Percentiles rank a stretch among this genome's conserved stretches.
Evolutionary conservation across 2,329 filamentous ascomycete genomes (phyloP).

Genomic region (Parastagonospora nodorum): DNA sequence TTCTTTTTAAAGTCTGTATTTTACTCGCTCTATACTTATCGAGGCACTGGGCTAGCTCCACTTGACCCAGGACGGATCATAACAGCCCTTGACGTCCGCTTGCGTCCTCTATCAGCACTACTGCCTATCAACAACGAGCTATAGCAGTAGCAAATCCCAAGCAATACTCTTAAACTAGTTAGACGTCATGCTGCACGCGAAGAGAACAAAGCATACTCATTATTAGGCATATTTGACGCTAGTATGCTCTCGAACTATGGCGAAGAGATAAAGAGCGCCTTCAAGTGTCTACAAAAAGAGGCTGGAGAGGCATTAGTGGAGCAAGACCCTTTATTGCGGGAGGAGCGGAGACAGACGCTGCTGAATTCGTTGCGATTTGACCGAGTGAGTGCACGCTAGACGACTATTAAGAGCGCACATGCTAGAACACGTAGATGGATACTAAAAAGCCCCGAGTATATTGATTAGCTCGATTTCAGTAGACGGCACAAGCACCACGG

Average conservation of each 20-base stretch:
- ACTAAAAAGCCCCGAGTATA: conserved; percentile 38
- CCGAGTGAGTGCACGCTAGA: conserved; percentile 47
- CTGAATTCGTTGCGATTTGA: conserved; percentile 47
- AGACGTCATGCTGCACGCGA: not conserved
- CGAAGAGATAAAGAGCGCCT: not conserved
- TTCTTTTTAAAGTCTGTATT: no score
- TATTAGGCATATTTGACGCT: not conserved
- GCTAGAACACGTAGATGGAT: conserved; percentile 52
- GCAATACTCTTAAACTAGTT: conserved; percentile 14
- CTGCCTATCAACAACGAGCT: conserved; percentile 9
- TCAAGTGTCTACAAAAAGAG: not conserved
- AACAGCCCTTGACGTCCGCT: conserved; percentile 32
- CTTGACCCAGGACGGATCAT: conserved; percentile 39
- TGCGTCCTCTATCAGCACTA: conserved; percentile 16
- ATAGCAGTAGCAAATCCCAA: conserved; percentile 20
- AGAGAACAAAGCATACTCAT: conserved; percentile 2
- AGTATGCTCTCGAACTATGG: not conserved
- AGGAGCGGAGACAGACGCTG: conserved; percentile 17
- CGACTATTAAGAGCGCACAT: conserved; percentile 46
- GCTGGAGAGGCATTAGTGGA: not conserved
- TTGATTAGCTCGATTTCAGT: conserved; percentile 45
- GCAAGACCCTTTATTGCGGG: not conserved
- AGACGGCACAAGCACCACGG: conserved; percentile 41
- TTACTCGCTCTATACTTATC: no score
- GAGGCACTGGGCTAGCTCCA: conserved; percentile 13